phyloP scores from a whole-genome alignment of 192 early-diverging fungal genomes.

The Linnemannia exigua region DNA sequence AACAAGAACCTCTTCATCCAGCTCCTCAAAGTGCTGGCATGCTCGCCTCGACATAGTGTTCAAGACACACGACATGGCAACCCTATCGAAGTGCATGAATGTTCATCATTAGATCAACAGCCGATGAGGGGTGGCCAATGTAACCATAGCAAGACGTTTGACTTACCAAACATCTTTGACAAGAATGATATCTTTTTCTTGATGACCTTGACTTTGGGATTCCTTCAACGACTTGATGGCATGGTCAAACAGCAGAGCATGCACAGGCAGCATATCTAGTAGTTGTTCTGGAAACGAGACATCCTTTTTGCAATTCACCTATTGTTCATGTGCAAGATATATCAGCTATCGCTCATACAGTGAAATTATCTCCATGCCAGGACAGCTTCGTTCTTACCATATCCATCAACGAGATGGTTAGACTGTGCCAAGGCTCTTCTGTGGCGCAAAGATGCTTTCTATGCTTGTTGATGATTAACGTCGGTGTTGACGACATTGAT shows the following conservation, averaged over 20 bases:
- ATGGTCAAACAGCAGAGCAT: constrained; percentile 32
- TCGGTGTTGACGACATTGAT: constrained; percentile 11
- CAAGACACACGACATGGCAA: constrained; percentile 28
- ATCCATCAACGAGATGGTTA: constrained; percentile 27
- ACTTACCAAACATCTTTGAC: constrained; percentile 33
- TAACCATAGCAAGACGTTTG: constrained; percentile 7
- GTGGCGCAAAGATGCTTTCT: constrained; percentile 29
- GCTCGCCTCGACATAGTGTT: constrained; percentile 36
- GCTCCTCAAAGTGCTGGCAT: constrained; percentile 26
- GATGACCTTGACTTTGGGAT: constrained; percentile 16
- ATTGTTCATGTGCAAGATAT: neutral
- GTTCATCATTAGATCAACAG: constrained; percentile 22
- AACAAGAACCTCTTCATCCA: constrained; percentile 22
- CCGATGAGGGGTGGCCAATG: constrained; percentile 13
- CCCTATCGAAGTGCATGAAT: constrained; percentile 24
- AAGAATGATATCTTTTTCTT: constrained; percentile 33
- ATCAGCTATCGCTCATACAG: constrained; percentile 6
- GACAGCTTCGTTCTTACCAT: constrained; percentile 28
- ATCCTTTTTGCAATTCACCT: constrained; percentile 31
- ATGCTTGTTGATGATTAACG: constrained; percentile 9
- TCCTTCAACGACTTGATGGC: constrained; percentile 22
- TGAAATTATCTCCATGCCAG: neutral
- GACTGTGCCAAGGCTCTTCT: constrained; percentile 26
- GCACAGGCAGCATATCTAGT: constrained; percentile 18
- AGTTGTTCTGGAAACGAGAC: constrained; percentile 19